These are phyloP conservation scores for Chalaropsis ovoidea DNA, from an alignment of 2,329 filamentous ascomycete genomes.

Conservation along the genomic window DNA sequence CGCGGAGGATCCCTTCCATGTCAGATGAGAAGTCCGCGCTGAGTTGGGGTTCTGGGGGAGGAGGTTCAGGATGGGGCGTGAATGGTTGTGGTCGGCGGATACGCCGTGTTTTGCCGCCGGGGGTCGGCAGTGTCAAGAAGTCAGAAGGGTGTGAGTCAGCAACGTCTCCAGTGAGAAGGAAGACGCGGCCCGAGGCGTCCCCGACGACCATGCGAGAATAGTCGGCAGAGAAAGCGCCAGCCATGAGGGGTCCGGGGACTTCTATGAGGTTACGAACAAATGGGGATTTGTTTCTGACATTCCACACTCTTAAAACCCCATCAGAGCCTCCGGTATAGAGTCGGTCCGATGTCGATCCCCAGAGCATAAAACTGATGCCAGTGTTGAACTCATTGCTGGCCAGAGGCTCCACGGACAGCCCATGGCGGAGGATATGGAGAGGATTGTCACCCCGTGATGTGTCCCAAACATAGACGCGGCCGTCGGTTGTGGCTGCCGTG, in stretches of 20 bases:
- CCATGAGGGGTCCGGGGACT: constrained; percentile 47
- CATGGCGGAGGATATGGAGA: constrained; percentile 47
- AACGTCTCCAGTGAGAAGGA: constrained; percentile 43
- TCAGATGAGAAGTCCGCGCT: background rate
- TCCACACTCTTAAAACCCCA: constrained; percentile 54
- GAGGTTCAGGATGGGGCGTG: constrained; percentile 43
- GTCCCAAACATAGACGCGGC: constrained; percentile 54
- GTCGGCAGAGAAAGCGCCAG: constrained; percentile 50
- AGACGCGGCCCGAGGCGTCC: constrained; percentile 52
- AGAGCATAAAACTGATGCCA: constrained; percentile 54
- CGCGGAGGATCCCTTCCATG: constrained; percentile 28
- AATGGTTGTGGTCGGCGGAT: constrained; percentile 41
- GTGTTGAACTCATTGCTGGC: constrained; percentile 46
- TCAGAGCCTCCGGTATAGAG: constrained; percentile 57
- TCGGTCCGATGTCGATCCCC: constrained; percentile 47
- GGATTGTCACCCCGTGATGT: constrained; percentile 46
- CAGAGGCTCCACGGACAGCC: constrained; percentile 36
- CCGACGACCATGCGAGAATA: constrained; percentile 47
- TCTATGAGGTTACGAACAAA: constrained; percentile 46
- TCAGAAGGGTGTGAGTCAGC: constrained; percentile 34
- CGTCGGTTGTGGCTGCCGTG: constrained; percentile 52
- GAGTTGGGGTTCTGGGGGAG: constrained; percentile 31
- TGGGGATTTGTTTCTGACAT: constrained; percentile 36
- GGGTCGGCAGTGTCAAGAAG: constrained; percentile 34
- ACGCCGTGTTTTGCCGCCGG: constrained; percentile 29